These are phyloP conservation scores for Trifolium fragiferum DNA, from an alignment of 306 rosid species.

Conservation along the genomic window DNA sequence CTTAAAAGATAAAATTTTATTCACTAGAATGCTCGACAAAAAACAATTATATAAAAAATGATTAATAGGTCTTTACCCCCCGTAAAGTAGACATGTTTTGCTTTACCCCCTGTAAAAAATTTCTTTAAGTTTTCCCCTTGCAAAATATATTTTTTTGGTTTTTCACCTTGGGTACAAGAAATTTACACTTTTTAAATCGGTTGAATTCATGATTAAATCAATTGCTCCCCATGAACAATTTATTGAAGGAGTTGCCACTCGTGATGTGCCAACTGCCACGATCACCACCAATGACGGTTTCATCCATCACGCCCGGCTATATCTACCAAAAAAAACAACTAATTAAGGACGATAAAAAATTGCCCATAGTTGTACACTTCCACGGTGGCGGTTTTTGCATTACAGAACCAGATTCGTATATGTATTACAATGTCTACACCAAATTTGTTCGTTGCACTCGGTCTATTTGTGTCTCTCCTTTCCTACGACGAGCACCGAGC, in stretches of 20 bases:
- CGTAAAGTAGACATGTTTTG: too few species aligned
- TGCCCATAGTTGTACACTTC: constrained; percentile 66
- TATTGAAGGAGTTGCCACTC: constrained; percentile 55
- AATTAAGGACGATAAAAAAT: neutral
- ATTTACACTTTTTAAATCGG: too few species aligned
- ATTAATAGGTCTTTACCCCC: too few species aligned
- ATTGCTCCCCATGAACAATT: constrained; percentile 56
- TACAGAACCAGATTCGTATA: constrained; percentile 68
- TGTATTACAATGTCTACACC: constrained; percentile 62
- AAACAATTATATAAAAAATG: too few species aligned
- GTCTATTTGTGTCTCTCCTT: constrained; percentile 57
- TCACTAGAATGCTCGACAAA: too few species aligned
- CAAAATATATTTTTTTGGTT: too few species aligned
- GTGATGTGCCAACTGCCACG: constrained; percentile 43
- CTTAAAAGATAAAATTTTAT: too few species aligned
- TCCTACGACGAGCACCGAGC: constrained; percentile 66
- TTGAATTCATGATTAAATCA: constrained; percentile 59
- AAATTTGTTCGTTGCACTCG: constrained; percentile 42
- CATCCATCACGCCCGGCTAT: constrained; percentile 52
- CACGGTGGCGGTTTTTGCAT: constrained; percentile 89
- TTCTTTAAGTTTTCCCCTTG: too few species aligned
- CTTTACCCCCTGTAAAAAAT: too few species aligned
- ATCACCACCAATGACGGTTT: neutral
- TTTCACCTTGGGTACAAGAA: too few species aligned
- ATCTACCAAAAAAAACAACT: constrained; percentile 50